Base-by-base conservation (phyloP, 2,329 filamentous ascomycete genomes). In the Cladosporium colombiae region DNA sequence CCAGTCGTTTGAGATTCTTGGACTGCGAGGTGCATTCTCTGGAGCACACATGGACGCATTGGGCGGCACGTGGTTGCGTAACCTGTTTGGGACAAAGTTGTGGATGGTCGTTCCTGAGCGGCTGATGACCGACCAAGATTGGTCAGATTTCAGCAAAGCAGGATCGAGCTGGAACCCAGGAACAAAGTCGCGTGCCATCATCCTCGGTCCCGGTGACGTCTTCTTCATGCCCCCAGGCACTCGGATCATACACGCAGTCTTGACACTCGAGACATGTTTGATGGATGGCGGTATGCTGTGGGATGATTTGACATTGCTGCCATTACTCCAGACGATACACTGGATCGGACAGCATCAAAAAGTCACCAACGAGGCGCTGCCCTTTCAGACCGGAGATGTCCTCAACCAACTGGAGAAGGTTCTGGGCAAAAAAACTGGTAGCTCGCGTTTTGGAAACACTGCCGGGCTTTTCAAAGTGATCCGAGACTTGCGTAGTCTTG, bases 281-380 rank as follows among this genome's bases (percentile, higher is more conserved):
- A 57, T 57, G 53, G 29, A 57, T 4, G 53, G 53, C 21, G 53
- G 53, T 18, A 57, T 57, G 53, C 8, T 57, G 11, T 57, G 53
- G 53, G 27, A 57, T 29, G 23, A 29, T 21, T 14, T 57, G 53
- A 57, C 21, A 29, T 21, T 57, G 13, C n/a, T 29, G 14, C 29
- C 13, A 11, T 21, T 33, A 57, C 33, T 57, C 10, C 53, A n/a
- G 23, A 21, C 53, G 16, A 13, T 57, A 33, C 33, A 57, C 53
- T 21, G 27, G 53, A 33, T 57, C 18, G n/a, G 27, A 13, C n/a
- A 4, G 5, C 13, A 57, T 25, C 53, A 57, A 33, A 21, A 21
- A 5, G n/a, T 27, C 5, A 57, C 53, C 11, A 57, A 57, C 23
- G 53, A 57, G 27, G 29, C 23, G n/a, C 21, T 57, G 8, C 21